A percentile compares a stretch with the other conserved stretches of the same genome.
Conservation (phyloP, 1,284 basidiomycete species). For the Pyrrhoderma noxium region DNA sequence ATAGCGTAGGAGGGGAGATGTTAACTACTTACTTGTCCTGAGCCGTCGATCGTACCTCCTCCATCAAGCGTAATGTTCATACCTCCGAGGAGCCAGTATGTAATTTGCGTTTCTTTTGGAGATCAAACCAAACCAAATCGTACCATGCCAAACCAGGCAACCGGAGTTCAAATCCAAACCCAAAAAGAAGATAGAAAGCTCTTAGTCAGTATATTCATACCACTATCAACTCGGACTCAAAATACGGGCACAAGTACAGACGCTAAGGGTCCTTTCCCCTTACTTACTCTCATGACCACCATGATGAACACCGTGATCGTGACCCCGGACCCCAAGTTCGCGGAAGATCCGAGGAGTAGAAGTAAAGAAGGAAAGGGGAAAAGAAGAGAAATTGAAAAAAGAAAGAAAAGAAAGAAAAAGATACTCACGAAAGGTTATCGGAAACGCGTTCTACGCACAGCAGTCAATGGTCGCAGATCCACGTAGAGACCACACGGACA, state of each 20-base stretch:
- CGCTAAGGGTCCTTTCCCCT: too few species aligned
- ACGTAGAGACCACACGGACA: too few species aligned
- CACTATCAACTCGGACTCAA: too few species aligned
- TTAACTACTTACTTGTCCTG: constrained; percentile 38
- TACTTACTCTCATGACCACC: too few species aligned
- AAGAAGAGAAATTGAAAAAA: too few species aligned
- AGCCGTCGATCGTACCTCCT: constrained; percentile 54
- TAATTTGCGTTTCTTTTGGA: constrained; percentile 41
- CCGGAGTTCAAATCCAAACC: not conserved
- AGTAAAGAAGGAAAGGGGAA: not conserved
- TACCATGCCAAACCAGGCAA: not conserved
- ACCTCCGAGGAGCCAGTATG: constrained; percentile 59
- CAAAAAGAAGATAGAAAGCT: not conserved
- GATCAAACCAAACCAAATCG: not conserved
- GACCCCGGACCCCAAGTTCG: too few species aligned
- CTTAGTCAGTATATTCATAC: too few species aligned
- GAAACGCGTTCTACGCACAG: constrained; percentile 41
- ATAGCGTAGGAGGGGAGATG: not conserved
- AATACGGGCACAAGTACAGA: too few species aligned
- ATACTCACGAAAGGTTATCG: constrained; percentile 37
- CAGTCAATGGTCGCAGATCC: not conserved
- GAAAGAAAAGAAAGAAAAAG: too few species aligned
- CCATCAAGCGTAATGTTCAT: constrained; percentile 49
- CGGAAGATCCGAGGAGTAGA: too few species aligned
- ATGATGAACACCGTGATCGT: too few species aligned